These are phyloP conservation scores for Aspergillus uvarum DNA, from an alignment of 2,329 filamentous ascomycete species.

Conservation along the genomic window DNA sequence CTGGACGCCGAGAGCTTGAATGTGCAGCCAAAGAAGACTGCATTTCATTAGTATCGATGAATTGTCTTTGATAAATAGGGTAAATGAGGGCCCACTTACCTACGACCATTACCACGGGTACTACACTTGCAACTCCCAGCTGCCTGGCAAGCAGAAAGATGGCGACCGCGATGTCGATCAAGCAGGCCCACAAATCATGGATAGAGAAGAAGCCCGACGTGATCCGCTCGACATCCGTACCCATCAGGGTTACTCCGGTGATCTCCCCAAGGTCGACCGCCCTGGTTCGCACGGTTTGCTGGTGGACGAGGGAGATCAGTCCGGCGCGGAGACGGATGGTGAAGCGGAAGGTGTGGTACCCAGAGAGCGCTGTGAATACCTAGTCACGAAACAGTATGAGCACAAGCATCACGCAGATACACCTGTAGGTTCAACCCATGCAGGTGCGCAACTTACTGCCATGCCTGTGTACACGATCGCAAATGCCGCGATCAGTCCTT, in stretches of 20 bases:
- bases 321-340: slow-evolving; percentile 32
- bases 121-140: slow-evolving; percentile 35
- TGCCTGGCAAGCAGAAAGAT: slow-evolving; percentile 35
- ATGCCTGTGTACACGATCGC: slow-evolving; percentile 32
- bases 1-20: slow-evolving; percentile 11
- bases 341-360: slow-evolving; percentile 29
- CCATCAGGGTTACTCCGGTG: slow-evolving; percentile 47
- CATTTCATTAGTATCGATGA: neutral
- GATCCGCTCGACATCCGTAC: slow-evolving; percentile 43
- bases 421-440: too few species aligned
- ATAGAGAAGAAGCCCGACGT: slow-evolving; percentile 22
- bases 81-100: slow-evolving; percentile 16
- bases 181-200: slow-evolving; percentile 37
- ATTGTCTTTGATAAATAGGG: too few species aligned
- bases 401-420: too few species aligned
- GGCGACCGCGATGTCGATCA: slow-evolving; percentile 40
- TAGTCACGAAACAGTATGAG: neutral
- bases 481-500: slow-evolving; percentile 34
- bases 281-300: slow-evolving; percentile 41
- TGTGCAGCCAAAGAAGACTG: slow-evolving; percentile 11
- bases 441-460: slow-evolving; percentile 19
- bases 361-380: slow-evolving; percentile 25
- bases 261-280: slow-evolving; percentile 34
- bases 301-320: slow-evolving; percentile 46
- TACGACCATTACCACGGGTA: slow-evolving; percentile 34